Percentiles rank a stretch among this genome's conserved stretches.
phyloP scores from a whole-genome alignment of 129 eudicot genomes.

The Lonicera japonica region DNA sequence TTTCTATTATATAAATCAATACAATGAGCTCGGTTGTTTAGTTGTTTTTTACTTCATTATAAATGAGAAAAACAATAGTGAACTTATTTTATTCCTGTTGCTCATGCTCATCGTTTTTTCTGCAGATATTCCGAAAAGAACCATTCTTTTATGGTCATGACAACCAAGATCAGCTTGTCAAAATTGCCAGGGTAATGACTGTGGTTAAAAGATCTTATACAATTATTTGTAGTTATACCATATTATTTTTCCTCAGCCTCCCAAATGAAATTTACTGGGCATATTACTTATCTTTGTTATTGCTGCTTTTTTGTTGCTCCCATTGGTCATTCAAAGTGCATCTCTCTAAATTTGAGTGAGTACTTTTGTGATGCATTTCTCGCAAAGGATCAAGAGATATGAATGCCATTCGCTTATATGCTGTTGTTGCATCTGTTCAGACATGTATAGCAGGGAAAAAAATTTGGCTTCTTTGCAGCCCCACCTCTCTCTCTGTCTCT shows the following conservation, averaged over 20 bases:
- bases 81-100: not conserved
- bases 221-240: not conserved
- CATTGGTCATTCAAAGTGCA: too few species aligned
- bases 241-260: not conserved
- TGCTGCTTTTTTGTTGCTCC: not conserved
- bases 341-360: too few species aligned
- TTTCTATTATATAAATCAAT: too few species aligned
- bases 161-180: constrained; percentile 98
- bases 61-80: too few species aligned
- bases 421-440: not conserved
- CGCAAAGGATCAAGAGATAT: too few species aligned
- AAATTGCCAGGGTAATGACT: constrained; percentile 85
- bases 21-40: too few species aligned
- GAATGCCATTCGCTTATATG: not conserved
- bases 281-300: not conserved
- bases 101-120: not conserved
- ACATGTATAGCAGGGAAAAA: not conserved
- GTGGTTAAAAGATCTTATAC: not conserved
- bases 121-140: constrained; percentile 96
- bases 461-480: not conserved
- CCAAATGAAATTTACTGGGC: not conserved
- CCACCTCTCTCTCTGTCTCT: not conserved
- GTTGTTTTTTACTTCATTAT: not conserved
- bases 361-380: too few species aligned
- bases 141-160: constrained; percentile 99